Evolutionary conservation across 257 asterid genomes (phyloP).

Genomic region (Solanum rostratum): DNA sequence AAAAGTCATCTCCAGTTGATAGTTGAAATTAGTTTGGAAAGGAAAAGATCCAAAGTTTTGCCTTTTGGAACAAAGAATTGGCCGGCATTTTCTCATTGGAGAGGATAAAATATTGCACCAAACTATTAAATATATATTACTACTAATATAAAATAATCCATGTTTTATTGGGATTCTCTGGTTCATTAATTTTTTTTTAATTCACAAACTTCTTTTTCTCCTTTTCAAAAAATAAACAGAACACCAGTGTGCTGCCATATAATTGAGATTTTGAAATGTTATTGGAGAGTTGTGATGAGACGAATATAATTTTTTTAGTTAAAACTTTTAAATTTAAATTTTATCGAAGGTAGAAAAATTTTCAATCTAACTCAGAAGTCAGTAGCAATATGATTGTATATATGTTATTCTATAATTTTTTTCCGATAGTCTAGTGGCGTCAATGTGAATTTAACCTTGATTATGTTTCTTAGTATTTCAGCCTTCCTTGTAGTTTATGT

Average conservation of each 20-base stretch:
- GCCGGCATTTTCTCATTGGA: constrained; percentile 14
- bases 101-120: neutral
- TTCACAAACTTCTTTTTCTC: neutral
- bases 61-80: constrained; percentile 43
- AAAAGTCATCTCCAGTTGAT: neutral
- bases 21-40: neutral
- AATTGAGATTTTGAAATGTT: neutral
- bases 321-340: neutral
- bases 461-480: no score
- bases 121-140: neutral
- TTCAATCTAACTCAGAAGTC: neutral
- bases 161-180: neutral
- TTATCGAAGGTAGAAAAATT: no score
- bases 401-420: neutral
- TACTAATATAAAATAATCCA: neutral
- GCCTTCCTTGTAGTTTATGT: no score
- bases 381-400: no score
- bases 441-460: no score
- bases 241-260: neutral
- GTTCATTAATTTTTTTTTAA: neutral
- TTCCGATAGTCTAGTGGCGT: no score
- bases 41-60: constrained; percentile 5
- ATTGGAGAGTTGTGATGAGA: neutral
- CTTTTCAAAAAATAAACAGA: no score
- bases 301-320: neutral